A percentile compares a stretch with the other conserved stretches of the same genome.
Evolutionary conservation across 352 stramenopile genomes (phyloP).

Genomic region (Lagenidium giganteum): DNA sequence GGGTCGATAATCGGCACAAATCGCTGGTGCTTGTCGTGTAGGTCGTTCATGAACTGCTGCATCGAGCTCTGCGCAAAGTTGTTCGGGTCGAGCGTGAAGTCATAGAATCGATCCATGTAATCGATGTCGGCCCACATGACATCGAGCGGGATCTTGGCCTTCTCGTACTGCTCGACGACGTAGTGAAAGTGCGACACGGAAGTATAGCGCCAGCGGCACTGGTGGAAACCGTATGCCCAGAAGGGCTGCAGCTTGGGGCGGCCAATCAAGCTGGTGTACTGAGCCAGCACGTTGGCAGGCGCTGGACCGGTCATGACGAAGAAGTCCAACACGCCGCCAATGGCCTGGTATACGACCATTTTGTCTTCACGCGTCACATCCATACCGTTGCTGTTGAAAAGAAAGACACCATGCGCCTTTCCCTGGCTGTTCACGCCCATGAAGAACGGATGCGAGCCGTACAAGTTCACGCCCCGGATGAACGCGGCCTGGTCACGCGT

Average conservation of each 20-base stretch:
- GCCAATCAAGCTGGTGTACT: slow-evolving; percentile 59
- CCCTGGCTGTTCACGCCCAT: slow-evolving; percentile 32
- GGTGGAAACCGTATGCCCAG: slow-evolving; percentile 70
- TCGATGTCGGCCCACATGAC: slow-evolving; percentile 65
- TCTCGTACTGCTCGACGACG: slow-evolving; percentile 37
- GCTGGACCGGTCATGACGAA: slow-evolving; percentile 41
- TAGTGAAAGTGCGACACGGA: slow-evolving; percentile 20
- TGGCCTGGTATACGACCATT: slow-evolving; percentile 41
- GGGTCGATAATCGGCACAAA: slow-evolving; percentile 74
- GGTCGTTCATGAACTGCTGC: slow-evolving; percentile 17
- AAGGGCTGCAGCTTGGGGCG: slow-evolving; percentile 55
- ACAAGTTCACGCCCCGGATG: slow-evolving; percentile 34
- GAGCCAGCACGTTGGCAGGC: slow-evolving; percentile 29
- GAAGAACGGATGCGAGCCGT: slow-evolving; percentile 61
- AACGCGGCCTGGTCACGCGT: slow-evolving; percentile 30
- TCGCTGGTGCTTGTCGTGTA: slow-evolving; percentile 28
- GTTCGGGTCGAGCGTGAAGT: slow-evolving; percentile 58
- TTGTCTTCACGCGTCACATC: slow-evolving; percentile 40
- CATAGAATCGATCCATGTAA: slow-evolving; percentile 48
- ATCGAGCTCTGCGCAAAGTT: slow-evolving; percentile 39
- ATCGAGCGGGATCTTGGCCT: slow-evolving; percentile 39
- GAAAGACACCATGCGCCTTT: slow-evolving; percentile 39
- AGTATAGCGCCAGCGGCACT: slow-evolving; percentile 47
- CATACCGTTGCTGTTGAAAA: slow-evolving; percentile 66
- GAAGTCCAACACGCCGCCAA: slow-evolving; percentile 63